Evolutionary conservation across 2,329 filamentous ascomycete genomes (phyloP), one percentile per base, ranked within the genome.

Genomic region (Bipolaris sorokiniana): DNA sequence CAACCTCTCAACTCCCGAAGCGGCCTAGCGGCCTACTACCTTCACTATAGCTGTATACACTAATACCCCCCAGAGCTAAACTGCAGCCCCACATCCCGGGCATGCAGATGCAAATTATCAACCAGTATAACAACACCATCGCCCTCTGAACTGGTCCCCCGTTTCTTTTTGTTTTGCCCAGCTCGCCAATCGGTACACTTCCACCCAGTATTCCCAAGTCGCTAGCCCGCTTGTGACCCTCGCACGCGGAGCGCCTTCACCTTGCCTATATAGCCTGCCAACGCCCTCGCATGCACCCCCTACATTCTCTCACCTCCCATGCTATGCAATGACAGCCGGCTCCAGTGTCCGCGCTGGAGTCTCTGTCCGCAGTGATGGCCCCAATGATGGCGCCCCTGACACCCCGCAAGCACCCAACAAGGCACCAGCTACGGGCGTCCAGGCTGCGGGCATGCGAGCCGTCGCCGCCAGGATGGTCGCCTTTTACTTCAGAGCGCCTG

Each of bases 401-500:
- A 62, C 63, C 36, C 59, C 68, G 9, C 67, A 67, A 28, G 74
- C 73, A 50, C 82, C 83, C 53, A 80, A 81, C 58, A 83, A 84
- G 62, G 84, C 80, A 56, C 84, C 86, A 13, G 83, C 84, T 11
- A 88, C 86, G 15, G 92, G 90, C 46, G 90, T 91, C n/a, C 92
- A 91, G 20, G 92, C 92, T 4, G 92, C 92, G 20, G 87, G 91
- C 38, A 90, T 92, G 62, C 89, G 93, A 45, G 93, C 92, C 26
- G 76, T 97, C 61, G 93, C 89, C 67, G 90, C 91, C 7, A 90
- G 96, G 72, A 82, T 92, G 68, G 85, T 97, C 52, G 89, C 92
- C 22, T 97, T 97, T 69, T 97, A 96, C 60, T 97, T 97, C 73
- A 84, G 92, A 54, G 91, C 92, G 0, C 93, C 93, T 0, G 90